Conservation (phyloP, 2,329 filamentous ascomycete genomes). For the Trichophyton simii region DNA sequence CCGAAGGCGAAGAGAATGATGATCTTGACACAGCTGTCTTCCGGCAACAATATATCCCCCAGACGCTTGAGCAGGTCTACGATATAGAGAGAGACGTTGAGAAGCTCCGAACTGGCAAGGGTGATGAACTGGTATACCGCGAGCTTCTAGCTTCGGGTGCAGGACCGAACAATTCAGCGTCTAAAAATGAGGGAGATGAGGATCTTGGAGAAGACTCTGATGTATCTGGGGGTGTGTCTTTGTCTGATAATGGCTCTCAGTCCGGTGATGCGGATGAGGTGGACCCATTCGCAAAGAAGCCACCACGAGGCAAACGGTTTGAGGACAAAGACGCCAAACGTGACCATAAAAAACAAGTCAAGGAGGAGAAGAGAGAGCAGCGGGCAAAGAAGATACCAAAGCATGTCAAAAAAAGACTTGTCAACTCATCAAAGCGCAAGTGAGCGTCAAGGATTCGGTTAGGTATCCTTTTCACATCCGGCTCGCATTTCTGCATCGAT, state of each 20-base stretch:
- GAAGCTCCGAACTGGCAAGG: slow-evolving; percentile 59
- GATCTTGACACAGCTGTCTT: slow-evolving; percentile 87
- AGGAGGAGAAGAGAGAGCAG: slow-evolving; percentile 91
- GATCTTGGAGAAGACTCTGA: slow-evolving; percentile 23
- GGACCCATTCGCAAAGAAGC: slow-evolving; percentile 50
- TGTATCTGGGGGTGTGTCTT: slow-evolving; percentile 28
- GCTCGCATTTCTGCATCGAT: neutral
- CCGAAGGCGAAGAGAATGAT: slow-evolving; percentile 40
- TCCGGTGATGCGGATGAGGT: slow-evolving; percentile 23
- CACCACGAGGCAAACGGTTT: slow-evolving; percentile 68
- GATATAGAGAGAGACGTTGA: slow-evolving; percentile 86
- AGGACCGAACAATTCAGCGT: slow-evolving; percentile 13
- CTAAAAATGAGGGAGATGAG: slow-evolving; percentile 25
- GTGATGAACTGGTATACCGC: slow-evolving; percentile 68
- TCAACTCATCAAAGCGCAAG: slow-evolving; percentile 38
- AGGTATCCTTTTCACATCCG: too few relatives aligned
- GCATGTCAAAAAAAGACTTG: slow-evolving; percentile 80
- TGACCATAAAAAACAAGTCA: slow-evolving; percentile 78
- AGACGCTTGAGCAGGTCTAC: slow-evolving; percentile 90
- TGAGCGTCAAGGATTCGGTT: slow-evolving; percentile 11
- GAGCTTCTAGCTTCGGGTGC: slow-evolving; percentile 65
- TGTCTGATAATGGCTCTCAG: slow-evolving; percentile 31
- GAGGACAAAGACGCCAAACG: slow-evolving; percentile 86
- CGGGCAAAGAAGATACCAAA: slow-evolving; percentile 94
- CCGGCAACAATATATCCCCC: slow-evolving; percentile 89